These are phyloP conservation scores for Geum urbanum DNA, from an alignment of 306 rosid genomes.

Conservation along the genomic window DNA sequence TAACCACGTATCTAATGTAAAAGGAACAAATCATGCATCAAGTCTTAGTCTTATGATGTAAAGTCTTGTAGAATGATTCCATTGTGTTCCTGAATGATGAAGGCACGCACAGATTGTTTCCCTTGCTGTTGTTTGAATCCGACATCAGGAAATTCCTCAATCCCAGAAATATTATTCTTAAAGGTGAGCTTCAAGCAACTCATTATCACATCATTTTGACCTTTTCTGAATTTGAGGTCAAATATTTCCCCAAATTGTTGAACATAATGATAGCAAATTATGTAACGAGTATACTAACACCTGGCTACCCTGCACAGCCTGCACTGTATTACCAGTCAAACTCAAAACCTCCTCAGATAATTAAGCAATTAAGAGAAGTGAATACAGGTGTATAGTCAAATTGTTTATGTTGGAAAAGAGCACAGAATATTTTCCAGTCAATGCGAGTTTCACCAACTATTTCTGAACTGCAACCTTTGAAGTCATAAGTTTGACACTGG, in stretches of 20 bases:
- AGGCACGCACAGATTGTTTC: not conserved
- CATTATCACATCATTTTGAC: not conserved
- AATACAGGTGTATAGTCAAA: not conserved
- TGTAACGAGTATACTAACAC: not conserved
- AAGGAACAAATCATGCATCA: not conserved
- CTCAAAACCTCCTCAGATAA: not conserved
- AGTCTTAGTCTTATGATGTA: not conserved
- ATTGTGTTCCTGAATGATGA: not conserved
- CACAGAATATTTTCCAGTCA: not conserved
- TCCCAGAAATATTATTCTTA: not conserved
- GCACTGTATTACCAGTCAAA: not conserved
- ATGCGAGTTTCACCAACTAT: not conserved
- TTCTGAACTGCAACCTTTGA: not conserved
- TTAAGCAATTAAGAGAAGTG: not conserved
- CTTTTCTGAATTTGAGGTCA: not conserved
- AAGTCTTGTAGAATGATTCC: not conserved
- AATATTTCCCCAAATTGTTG: not conserved
- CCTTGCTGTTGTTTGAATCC: not conserved
- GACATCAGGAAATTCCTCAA: not conserved
- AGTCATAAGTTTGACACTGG: not conserved
- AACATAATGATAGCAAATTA: not conserved
- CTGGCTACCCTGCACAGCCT: not conserved
- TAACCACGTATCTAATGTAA: not conserved
- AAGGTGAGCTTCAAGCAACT: not conserved
- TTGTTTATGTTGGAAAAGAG: not conserved